Conservation (phyloP, 129 eudicot species). For the Glebionis coronaria region DNA sequence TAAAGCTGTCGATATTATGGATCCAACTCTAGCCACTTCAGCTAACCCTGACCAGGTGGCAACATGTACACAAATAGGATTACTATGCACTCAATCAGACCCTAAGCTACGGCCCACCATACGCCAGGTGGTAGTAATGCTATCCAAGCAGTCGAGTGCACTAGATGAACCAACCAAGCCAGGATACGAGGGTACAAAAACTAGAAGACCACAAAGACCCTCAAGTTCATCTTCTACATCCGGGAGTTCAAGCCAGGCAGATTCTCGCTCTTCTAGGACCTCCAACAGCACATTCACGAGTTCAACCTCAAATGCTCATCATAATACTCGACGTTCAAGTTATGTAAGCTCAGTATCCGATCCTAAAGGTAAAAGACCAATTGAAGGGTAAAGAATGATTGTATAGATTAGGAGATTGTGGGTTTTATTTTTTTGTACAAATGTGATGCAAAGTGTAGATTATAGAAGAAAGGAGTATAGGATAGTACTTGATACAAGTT, state of each 20-base stretch:
- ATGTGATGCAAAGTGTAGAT: constrained; percentile 5
- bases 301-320: constrained; percentile 19
- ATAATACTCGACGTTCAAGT: constrained; percentile 11
- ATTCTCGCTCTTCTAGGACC: constrained; percentile 32
- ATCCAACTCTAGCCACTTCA: constrained; percentile 52
- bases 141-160: constrained; percentile 52
- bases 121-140: constrained; percentile 62
- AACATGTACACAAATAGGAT: constrained; percentile 57
- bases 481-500: constrained; percentile 12
- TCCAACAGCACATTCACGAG: constrained; percentile 33
- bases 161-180: constrained; percentile 77
- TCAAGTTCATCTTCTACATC: constrained; percentile 37
- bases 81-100: constrained; percentile 75
- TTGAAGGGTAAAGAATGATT: constrained; percentile 29
- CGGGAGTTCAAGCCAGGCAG: constrained; percentile 37
- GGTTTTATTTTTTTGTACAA: constrained; percentile 26
- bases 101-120: constrained; percentile 70
- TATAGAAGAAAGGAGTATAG: constrained; percentile 18
- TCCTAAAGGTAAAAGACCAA: constrained; percentile 60
- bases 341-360: constrained; percentile 31
- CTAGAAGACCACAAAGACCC: constrained; percentile 44
- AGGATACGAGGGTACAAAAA: constrained; percentile 56
- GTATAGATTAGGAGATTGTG: constrained; percentile 21
- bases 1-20: constrained; percentile 55
- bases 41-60: constrained; percentile 59